Evolutionary conservation across 2,329 filamentous ascomycete species (phyloP).

Genomic region (Hirsutella minnesotensis): DNA sequence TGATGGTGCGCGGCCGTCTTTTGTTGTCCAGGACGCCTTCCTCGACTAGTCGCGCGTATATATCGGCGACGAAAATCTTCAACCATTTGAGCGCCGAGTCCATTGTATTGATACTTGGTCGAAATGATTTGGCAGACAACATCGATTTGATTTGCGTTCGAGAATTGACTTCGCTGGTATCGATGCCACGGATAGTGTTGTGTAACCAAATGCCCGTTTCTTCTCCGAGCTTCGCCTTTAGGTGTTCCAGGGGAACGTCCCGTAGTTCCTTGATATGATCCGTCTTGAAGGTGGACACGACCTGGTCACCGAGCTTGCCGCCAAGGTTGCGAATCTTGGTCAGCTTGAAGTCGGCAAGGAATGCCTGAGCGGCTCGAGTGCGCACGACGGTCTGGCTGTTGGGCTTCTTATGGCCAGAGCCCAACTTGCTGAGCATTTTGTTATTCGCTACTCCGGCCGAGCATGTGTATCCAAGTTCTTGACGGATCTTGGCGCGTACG

Average conservation of each 20-base stretch:
- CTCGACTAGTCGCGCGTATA: conserved; percentile 79
- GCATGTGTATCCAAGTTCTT: conserved; percentile 74
- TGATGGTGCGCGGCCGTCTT: conserved; percentile 74
- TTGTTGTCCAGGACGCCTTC: conserved; percentile 83
- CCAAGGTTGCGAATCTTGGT: conserved; percentile 93
- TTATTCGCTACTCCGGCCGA: conserved; percentile 82
- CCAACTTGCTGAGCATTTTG: conserved; percentile 92
- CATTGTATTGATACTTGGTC: conserved; percentile 64
- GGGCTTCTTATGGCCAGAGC: conserved; percentile 84
- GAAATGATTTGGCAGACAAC: conserved; percentile 92
- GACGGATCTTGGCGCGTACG: conserved; percentile 56
- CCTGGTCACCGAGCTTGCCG: conserved; percentile 83
- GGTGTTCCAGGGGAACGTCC: conserved; percentile 56
- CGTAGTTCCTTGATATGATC: conserved; percentile 69
- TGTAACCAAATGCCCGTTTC: conserved; percentile 82
- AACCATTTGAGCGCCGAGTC: conserved; percentile 81
- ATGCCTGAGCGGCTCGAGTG: conserved; percentile 67
- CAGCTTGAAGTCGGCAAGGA: conserved; percentile 78
- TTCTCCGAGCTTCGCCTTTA: conserved; percentile 68
- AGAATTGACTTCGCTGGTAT: conserved; percentile 78
- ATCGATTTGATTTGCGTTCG: conserved; percentile 94
- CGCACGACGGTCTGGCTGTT: conserved; percentile 91
- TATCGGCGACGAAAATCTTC: conserved; percentile 82
- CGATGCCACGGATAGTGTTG: conserved; percentile 72
- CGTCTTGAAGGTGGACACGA: conserved; percentile 69